phyloP scores from a whole-genome alignment of 306 rosid species.

The Quillaja saponaria region DNA sequence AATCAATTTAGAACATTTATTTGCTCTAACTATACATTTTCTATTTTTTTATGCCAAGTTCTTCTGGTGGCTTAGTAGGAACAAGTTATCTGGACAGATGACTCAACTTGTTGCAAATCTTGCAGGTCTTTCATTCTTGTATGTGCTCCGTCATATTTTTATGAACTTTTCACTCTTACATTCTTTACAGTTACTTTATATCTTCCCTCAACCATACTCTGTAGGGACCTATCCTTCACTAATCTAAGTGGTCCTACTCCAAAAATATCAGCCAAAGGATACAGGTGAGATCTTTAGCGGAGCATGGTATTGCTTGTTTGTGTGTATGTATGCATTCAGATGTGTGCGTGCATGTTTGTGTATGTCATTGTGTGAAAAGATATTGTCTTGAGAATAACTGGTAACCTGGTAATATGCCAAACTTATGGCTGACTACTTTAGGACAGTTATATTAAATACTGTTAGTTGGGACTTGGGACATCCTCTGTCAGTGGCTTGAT shows the following conservation, averaged over 20 bases:
- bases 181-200: slow-evolving; percentile 1
- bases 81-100: slow-evolving; percentile 76
- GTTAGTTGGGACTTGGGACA: too few species aligned
- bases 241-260: slow-evolving; percentile 93
- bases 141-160: slow-evolving; percentile 37
- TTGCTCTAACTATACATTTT: slow-evolving; percentile 38
- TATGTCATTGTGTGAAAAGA: too few species aligned
- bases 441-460: too few species aligned
- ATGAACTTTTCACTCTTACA: slow-evolving; percentile 15
- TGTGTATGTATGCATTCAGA: too few species aligned
- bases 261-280: slow-evolving; percentile 81
- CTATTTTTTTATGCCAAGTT: slow-evolving; percentile 59
- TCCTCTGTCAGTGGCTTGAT: too few species aligned
- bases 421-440: too few species aligned
- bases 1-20: slow-evolving; percentile 9
- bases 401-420: too few species aligned
- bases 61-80: slow-evolving; percentile 91
- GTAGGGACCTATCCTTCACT: slow-evolving; percentile 88
- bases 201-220: neutral
- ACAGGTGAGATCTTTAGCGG: slow-evolving; percentile 62
- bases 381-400: too few species aligned
- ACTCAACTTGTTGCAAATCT: slow-evolving; percentile 84
- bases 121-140: slow-evolving; percentile 77
- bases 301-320: neutral
- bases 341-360: too few species aligned